A percentile compares a stretch with the other conserved stretches of the same genome.
phyloP scores from a whole-genome alignment of 176 grass and related monocot species.

The Alloteropsis semialata region DNA sequence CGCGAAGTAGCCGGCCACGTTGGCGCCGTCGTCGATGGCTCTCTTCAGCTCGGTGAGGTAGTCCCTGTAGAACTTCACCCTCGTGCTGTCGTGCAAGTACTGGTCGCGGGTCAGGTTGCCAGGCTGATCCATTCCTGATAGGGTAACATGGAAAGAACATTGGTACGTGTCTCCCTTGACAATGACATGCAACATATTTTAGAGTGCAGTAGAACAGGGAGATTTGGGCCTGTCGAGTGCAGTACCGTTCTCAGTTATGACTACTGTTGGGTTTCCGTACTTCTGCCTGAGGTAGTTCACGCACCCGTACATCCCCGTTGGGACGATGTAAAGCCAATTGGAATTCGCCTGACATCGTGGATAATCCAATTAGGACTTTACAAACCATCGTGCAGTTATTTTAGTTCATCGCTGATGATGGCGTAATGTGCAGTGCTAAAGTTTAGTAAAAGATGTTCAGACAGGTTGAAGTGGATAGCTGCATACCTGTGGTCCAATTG shows the following conservation, averaged over 20 bases:
- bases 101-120: constrained; percentile 44
- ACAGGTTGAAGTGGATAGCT: not conserved
- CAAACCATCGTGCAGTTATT: not conserved
- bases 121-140: constrained; percentile 69
- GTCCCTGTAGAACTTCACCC: constrained; percentile 48
- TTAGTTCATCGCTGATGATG: not conserved
- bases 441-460: not conserved
- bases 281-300: constrained; percentile 78
- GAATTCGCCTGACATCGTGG: constrained; percentile 55
- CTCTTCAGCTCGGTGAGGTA: constrained; percentile 49
- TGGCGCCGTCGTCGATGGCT: constrained; percentile 49
- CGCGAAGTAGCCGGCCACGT: constrained; percentile 61
- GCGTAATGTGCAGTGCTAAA: no score
- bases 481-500: constrained; percentile 71
- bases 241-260: constrained; percentile 84
- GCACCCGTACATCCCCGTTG: constrained; percentile 71
- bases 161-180: not conserved
- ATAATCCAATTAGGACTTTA: not conserved
- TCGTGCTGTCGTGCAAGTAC: constrained; percentile 30
- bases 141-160: not conserved
- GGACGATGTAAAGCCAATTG: constrained; percentile 78
- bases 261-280: constrained; percentile 57
- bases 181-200: not conserved
- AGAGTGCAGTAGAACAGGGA: not conserved
- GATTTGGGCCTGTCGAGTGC: constrained; percentile 21